phyloP scores from a whole-genome alignment of 1,284 basidiomycete species.

The Fomes fomentarius region DNA sequence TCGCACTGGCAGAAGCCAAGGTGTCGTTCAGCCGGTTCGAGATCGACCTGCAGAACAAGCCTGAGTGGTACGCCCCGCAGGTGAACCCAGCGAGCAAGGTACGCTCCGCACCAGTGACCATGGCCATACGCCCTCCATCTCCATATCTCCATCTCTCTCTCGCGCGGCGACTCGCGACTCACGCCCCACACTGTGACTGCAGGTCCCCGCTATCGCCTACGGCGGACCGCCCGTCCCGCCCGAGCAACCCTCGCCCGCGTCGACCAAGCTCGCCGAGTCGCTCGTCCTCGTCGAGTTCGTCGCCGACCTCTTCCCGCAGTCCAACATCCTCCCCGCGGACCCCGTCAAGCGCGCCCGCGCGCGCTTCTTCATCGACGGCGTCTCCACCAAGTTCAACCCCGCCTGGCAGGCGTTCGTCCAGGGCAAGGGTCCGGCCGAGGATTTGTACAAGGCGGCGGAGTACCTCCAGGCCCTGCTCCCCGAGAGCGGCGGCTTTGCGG shows the following conservation, averaged over 20 bases:
- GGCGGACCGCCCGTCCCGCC: conserved; percentile 54
- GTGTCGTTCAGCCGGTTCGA: conserved; percentile 24
- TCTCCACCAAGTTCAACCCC: conserved; percentile 46
- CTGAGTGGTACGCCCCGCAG: conserved; percentile 36
- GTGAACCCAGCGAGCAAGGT: conserved; percentile 44
- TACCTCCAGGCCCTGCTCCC: conserved; percentile 34
- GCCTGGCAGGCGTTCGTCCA: conserved; percentile 33
- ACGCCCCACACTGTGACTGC: no score
- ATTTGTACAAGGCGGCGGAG: conserved; percentile 37
- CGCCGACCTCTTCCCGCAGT: conserved; percentile 51
- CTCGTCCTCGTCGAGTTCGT: conserved; percentile 63
- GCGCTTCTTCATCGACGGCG: conserved; percentile 60
- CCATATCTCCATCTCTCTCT: background rate
- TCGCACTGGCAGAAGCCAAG: conserved; percentile 23
- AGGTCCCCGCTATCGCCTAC: conserved; percentile 55
- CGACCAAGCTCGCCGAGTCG: conserved; percentile 61
- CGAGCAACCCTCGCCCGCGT: conserved; percentile 56
- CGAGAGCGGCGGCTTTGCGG: conserved; percentile 5
- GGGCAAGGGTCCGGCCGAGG: conserved; percentile 42
- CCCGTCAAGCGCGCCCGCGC: conserved; percentile 55
- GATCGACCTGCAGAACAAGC: conserved; percentile 38
- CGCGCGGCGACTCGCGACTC: background rate
- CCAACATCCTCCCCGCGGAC: conserved; percentile 50
- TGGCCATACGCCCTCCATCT: background rate
- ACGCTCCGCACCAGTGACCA: no score